Conservation (phyloP, 306 rosid species). For the Vigna mungo region DNA sequence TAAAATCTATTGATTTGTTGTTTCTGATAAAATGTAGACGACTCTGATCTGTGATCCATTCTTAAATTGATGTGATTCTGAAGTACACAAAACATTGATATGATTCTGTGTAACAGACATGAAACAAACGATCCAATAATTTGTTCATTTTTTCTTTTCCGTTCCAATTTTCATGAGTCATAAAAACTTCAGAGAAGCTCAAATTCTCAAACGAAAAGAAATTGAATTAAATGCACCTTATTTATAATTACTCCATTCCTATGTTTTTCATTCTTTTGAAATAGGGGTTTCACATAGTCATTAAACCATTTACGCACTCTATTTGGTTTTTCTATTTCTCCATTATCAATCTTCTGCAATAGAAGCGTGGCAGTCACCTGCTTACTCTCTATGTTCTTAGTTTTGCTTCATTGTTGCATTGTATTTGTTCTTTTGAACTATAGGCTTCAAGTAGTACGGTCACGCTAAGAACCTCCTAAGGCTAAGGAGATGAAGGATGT, state of each 20-base stretch:
- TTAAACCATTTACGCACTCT: background rate
- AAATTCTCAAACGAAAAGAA: background rate
- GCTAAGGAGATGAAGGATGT: background rate
- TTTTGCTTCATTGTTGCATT: background rate
- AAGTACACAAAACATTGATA: background rate
- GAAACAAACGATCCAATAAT: background rate
- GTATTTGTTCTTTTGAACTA: background rate
- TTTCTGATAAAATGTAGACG: background rate
- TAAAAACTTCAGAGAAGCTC: background rate
- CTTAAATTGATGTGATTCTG: background rate
- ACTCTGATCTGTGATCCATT: background rate
- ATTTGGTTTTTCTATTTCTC: constrained; percentile 12
- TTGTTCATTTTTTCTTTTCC: background rate
- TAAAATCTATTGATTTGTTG: background rate
- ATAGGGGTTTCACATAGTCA: background rate
- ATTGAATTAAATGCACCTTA: background rate
- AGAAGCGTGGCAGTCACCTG: background rate
- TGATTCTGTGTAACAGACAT: background rate
- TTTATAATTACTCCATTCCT: constrained; percentile 23
- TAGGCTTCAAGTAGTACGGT: background rate
- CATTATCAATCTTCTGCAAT: constrained; percentile 3
- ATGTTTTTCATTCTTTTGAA: constrained; percentile 7
- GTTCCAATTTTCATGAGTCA: background rate
- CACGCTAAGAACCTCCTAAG: background rate
- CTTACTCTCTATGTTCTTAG: background rate